Conservation (phyloP, 1,284 basidiomycete genomes). For the Leccinum griseonigrum region DNA sequence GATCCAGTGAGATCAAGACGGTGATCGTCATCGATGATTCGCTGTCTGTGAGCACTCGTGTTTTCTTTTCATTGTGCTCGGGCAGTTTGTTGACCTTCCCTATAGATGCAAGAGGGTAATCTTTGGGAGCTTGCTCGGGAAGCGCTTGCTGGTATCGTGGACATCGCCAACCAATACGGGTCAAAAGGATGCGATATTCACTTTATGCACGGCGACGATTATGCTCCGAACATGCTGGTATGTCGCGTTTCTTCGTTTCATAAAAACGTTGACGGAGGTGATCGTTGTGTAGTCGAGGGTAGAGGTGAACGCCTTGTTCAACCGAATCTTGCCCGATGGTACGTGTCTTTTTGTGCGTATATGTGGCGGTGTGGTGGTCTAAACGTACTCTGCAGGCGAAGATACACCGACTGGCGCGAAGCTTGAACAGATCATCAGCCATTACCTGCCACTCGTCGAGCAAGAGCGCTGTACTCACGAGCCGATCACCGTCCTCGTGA, state of each 20-base stretch:
- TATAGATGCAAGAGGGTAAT: slow-evolving; percentile 38
- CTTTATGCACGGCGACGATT: slow-evolving; percentile 41
- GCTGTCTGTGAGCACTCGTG: slow-evolving; percentile 34
- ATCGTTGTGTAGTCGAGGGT: slow-evolving; percentile 16
- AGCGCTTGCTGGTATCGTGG: slow-evolving; percentile 43
- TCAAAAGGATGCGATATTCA: slow-evolving; percentile 44
- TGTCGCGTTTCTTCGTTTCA: neutral
- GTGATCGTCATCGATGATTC: slow-evolving; percentile 48
- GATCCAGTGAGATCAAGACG: slow-evolving; percentile 32
- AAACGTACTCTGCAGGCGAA: slow-evolving; percentile 26
- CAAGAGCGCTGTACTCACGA: slow-evolving; percentile 31
- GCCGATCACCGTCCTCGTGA: slow-evolving; percentile 44
- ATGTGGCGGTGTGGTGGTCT: neutral
- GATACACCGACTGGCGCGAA: slow-evolving; percentile 45
- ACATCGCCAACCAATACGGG: slow-evolving; percentile 39
- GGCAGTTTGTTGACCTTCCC: slow-evolving; percentile 2
- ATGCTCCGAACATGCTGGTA: slow-evolving; percentile 36
- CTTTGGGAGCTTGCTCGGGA: slow-evolving; percentile 41
- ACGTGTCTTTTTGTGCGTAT: slow-evolving; percentile 6
- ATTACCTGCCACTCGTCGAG: slow-evolving; percentile 42
- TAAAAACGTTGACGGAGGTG: neutral
- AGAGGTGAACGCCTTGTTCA: slow-evolving; percentile 31
- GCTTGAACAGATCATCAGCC: slow-evolving; percentile 38
- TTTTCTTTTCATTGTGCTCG: neutral
- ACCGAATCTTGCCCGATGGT: slow-evolving; percentile 32